Conservation (phyloP, 202 grass and related monocot genomes). For the Saccharum hybrid region DNA sequence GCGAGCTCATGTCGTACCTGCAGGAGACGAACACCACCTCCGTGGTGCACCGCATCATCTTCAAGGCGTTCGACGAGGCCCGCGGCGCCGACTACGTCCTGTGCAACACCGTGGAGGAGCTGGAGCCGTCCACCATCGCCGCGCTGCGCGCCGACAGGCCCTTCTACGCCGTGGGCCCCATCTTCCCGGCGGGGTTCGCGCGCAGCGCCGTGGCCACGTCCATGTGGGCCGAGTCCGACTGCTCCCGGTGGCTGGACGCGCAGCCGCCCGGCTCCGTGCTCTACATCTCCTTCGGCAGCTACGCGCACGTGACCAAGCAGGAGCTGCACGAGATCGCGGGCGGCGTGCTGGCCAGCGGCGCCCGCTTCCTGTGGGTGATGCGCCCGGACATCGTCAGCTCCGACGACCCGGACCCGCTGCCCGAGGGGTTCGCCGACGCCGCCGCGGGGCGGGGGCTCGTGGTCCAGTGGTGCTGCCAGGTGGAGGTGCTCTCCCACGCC, state of each 20-base stretch:
- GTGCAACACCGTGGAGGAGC: slow-evolving; percentile 77
- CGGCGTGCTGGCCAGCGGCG: slow-evolving; percentile 59
- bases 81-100: slow-evolving; percentile 62
- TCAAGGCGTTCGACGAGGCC: slow-evolving; percentile 63
- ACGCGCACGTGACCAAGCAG: slow-evolving; percentile 45
- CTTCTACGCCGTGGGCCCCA: slow-evolving; percentile 71
- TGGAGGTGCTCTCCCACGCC: slow-evolving; percentile 63
- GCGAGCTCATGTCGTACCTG: slow-evolving; percentile 73
- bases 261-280: slow-evolving; percentile 56
- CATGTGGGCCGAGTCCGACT: slow-evolving; percentile 67
- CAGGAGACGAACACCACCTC: slow-evolving; percentile 57
- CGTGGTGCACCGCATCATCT: slow-evolving; percentile 68
- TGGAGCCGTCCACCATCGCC: slow-evolving; percentile 56
- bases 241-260: slow-evolving; percentile 59
- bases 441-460: slow-evolving; percentile 45
- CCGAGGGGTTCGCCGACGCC: slow-evolving; percentile 38
- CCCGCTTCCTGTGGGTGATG: slow-evolving; percentile 70
- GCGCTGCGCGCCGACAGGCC: slow-evolving; percentile 54
- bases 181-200: slow-evolving; percentile 55
- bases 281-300: slow-evolving; percentile 83
- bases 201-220: slow-evolving; percentile 56
- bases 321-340: slow-evolving; percentile 66
- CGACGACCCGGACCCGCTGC: slow-evolving; percentile 61
- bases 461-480: slow-evolving; percentile 75
- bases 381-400: slow-evolving; percentile 59